Evolutionary conservation across 2,329 filamentous ascomycete genomes (phyloP).

Genomic region (Ascochyta lentis): DNA sequence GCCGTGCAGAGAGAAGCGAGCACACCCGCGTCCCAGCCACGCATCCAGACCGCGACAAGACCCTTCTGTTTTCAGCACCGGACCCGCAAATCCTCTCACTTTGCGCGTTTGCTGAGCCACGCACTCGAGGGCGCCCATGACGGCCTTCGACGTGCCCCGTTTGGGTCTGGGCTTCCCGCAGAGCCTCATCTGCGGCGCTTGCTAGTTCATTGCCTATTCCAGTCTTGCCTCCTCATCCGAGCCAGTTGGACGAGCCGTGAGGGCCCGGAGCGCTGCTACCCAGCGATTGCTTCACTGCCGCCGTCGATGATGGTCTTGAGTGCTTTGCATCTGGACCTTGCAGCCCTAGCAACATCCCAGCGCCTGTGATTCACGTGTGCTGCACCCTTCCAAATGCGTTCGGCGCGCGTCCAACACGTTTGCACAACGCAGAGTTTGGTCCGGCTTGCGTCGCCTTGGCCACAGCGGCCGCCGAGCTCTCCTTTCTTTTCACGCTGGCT

Average conservation of each 20-base stretch:
- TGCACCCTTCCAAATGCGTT: background rate
- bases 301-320: background rate
- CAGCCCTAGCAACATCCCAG: background rate
- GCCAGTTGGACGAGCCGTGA: conserved; percentile 1
- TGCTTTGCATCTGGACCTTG: background rate
- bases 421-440: background rate
- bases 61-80: conserved; percentile 3
- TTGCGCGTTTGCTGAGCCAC: conserved; percentile 19
- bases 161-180: conserved; percentile 19
- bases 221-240: background rate
- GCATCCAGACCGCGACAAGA: conserved; percentile 15
- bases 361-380: background rate
- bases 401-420: background rate
- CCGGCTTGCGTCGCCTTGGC: background rate
- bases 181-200: conserved; percentile 20
- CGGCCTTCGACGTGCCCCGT: background rate
- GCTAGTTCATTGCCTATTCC: conserved; percentile 18
- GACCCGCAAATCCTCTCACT: background rate
- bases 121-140: background rate
- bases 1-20: conserved; percentile 8
- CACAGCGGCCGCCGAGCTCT: background rate
- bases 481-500: background rate
- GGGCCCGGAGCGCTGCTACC: conserved; percentile 7
- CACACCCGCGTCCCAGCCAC: conserved; percentile 13
- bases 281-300: background rate